Evolutionary conservation across 2,329 filamentous ascomycete genomes (phyloP), one percentile per base, ranked within the genome.

Genomic region (Zymoseptoria passerinii): DNA sequence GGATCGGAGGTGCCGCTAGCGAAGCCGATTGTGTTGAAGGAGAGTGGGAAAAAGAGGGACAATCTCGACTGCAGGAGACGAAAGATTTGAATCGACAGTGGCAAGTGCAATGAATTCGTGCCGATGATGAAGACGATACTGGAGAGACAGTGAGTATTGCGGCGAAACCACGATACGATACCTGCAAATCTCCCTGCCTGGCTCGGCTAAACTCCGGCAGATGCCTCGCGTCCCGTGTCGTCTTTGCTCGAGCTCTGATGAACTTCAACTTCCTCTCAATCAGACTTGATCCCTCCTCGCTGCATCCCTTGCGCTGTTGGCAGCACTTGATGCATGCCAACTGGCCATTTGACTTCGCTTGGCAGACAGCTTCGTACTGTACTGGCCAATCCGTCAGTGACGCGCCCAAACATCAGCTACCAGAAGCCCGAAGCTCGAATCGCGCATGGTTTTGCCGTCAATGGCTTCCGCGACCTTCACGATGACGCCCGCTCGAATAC

Each of bases 271-370:
- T 40, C 4, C 23, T 23, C 4, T 4, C 23, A 23, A 23, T 23
- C 23, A 23, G 23, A 23, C 23, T 23, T 4, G 23, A 23, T 23
- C 23, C 4, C 23, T 23, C 4, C 23, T 23, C 23, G 23, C 23
- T 23, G 35, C 13, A 44, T n/a, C 35, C 35, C 23, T 23, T 23
- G 23, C 23, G 23, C 23, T 23, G 23, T 23, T 23, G 23, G 23
- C 23, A 16, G 35, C 35, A 44, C 27, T 64, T 64, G 61, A 65
- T 70, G 70, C 63, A 72, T 72, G 70, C 69, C 63, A 65, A 64
- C 70, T 70, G 67, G 69, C 62, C 58, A 55, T 51, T 55, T 71
- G 65, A 71, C 68, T 58, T 67, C 69, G 55, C 67, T 72, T 48
- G 70, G 68, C 66, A 65, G 61, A 57, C 68, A 67, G 64, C 65